Base-by-base conservation (phyloP, 176 grass and related monocot genomes). In the Aegilops speltoides region DNA sequence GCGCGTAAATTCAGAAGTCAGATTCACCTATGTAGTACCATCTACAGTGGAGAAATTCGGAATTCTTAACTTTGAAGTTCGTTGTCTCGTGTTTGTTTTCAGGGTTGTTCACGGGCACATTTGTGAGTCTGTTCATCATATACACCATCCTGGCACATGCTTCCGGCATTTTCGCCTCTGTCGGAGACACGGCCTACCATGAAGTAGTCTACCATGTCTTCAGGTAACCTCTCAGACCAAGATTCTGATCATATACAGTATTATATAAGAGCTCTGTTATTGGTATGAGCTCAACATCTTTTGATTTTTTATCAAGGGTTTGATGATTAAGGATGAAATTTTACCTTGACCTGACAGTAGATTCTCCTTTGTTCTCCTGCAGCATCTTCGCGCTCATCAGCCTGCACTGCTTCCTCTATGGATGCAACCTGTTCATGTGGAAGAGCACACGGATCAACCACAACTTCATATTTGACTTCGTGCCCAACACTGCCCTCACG, bases 301-400 rank as follows among this genome's bases (percentile, higher is more conserved):
- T 40, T 40, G 37, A 40, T 40, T 40, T 40, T 40, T 40, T 40
- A 40, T 40, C 37, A 40, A 40, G 37, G 37, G 37, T 40, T 40
- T 40, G 37, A 40, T 40, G 37, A 40, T 40, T 40, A 40, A 9
- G 37, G 37, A 40, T 40, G 37, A 40, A 40, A 40, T 10, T 38
- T 72, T 62, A 62, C 13, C 31, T 62, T 22, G 64, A 3, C 34
- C 1, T 80, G 74, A 62, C 41, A n/a, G 26, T 52, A 14, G 8
- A 1, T 40, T 10, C 31, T 32, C 3, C 62, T 25, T 56, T 65
- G 8, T 6, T 77, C 25, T 43, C 59, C 16, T 59, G 78, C 89
- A 98, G 96, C 79, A 91, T 95, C 93, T 98, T 98, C 52, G 90
- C 96, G 11, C 93, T 98, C 20, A 86, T 98, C 45, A 98, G 93